A percentile compares a stretch with the other conserved stretches of the same genome.
Evolutionary conservation across 768 basidiomycete genomes (phyloP).

Genomic region (Pisolithus marmoratus): DNA sequence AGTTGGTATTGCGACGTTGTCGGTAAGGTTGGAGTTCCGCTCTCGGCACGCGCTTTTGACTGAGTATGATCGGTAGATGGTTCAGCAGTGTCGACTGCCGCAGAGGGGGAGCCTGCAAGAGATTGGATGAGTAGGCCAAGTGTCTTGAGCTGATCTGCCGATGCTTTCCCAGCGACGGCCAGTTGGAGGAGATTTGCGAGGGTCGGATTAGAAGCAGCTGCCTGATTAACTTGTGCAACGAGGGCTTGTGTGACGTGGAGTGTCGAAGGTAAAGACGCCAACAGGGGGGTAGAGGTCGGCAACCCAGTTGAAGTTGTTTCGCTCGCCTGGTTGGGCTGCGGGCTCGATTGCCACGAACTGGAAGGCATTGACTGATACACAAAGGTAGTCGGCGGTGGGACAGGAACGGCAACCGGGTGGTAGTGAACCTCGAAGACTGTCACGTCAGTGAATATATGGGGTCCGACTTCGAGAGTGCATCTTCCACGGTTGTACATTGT

Average conservation of each 20-base stretch:
- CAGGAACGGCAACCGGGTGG: slow-evolving; percentile 30
- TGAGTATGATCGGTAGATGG: slow-evolving; percentile 4
- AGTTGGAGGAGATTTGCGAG: slow-evolving; percentile 61
- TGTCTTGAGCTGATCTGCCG: slow-evolving; percentile 57
- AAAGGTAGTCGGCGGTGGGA: slow-evolving; percentile 18
- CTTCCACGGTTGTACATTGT: slow-evolving; percentile 59
- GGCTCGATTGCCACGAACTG: slow-evolving; percentile 25
- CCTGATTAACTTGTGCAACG: slow-evolving; percentile 59
- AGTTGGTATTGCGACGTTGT: slow-evolving; percentile 18
- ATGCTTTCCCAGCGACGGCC: slow-evolving; percentile 57
- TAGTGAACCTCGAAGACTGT: slow-evolving; percentile 72
- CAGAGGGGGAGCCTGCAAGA: slow-evolving; percentile 32
- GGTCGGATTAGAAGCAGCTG: slow-evolving; percentile 62
- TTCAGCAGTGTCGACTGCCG: slow-evolving; percentile 1
- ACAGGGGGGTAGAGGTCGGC: slow-evolving; percentile 33
- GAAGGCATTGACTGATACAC: slow-evolving; percentile 23
- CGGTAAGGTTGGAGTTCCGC: slow-evolving; percentile 9
- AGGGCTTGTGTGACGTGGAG: slow-evolving; percentile 50
- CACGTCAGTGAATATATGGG: slow-evolving; percentile 65
- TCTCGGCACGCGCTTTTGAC: slow-evolving; percentile 8
- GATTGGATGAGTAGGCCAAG: slow-evolving; percentile 73
- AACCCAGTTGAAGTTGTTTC: slow-evolving; percentile 15
- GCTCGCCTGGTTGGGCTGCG: slow-evolving; percentile 16
- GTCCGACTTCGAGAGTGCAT: slow-evolving; percentile 70
- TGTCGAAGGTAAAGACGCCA: slow-evolving; percentile 41